Conservation (phyloP, 2,329 filamentous ascomycete species). For the Verticillium nubilum region DNA sequence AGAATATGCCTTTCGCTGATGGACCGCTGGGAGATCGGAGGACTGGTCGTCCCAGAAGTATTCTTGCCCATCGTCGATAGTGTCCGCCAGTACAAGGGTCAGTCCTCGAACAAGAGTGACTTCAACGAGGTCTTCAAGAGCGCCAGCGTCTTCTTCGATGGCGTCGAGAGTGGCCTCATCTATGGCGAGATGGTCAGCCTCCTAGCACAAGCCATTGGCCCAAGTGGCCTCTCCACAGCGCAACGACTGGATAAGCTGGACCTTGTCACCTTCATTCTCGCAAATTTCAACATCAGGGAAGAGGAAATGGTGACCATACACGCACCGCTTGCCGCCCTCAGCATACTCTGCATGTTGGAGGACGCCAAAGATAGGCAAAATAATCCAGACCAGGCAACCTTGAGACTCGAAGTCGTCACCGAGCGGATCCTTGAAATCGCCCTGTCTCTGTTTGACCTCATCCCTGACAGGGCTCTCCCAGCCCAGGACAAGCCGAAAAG, state of each 20-base stretch:
- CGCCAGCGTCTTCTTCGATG: slow-evolving; percentile 94
- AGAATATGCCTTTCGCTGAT: slow-evolving; percentile 91
- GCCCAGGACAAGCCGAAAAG: slow-evolving; percentile 10
- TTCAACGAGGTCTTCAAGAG: slow-evolving; percentile 86
- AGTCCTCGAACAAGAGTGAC: slow-evolving; percentile 59
- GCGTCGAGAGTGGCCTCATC: slow-evolving; percentile 89
- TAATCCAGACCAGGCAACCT: slow-evolving; percentile 11
- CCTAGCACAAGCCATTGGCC: slow-evolving; percentile 53
- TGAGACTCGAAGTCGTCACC: slow-evolving; percentile 21
- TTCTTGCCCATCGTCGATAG: slow-evolving; percentile 83
- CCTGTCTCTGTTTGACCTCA: slow-evolving; percentile 53
- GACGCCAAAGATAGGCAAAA: slow-evolving; percentile 36
- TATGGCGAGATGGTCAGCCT: slow-evolving; percentile 76
- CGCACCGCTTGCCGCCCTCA: slow-evolving; percentile 70
- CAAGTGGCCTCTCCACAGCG: slow-evolving; percentile 33
- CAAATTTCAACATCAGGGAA: slow-evolving; percentile 87
- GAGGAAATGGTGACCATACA: slow-evolving; percentile 92
- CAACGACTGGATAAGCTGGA: slow-evolving; percentile 60
- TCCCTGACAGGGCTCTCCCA: slow-evolving; percentile 60
- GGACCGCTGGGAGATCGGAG: slow-evolving; percentile 97
- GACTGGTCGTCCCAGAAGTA: slow-evolving; percentile 78
- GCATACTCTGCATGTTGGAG: slow-evolving; percentile 55
- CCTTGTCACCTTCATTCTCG: slow-evolving; percentile 74
- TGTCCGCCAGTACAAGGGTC: slow-evolving; percentile 67
- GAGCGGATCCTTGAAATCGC: slow-evolving; percentile 41